phyloP scores from a whole-genome alignment of 805 yeast genomes.

The Saturnispora dispora region DNA sequence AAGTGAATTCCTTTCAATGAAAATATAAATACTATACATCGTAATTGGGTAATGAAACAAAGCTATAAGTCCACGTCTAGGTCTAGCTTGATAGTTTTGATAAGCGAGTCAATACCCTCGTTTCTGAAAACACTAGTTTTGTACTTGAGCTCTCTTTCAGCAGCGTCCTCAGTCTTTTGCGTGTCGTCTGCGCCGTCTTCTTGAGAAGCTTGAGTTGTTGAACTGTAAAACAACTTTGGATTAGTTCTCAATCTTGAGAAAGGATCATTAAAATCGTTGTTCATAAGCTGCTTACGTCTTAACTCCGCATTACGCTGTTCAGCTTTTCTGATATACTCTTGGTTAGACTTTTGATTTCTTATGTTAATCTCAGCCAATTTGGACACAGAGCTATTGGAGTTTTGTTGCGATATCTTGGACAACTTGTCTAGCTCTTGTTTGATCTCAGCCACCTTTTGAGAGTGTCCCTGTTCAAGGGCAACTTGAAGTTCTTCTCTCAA shows the following conservation, averaged over 20 bases:
- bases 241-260: constrained; percentile 84
- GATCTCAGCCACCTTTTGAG: constrained; percentile 38
- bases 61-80: constrained; percentile 17
- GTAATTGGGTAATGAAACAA: background rate
- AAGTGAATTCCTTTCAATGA: background rate
- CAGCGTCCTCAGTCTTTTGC: constrained; percentile 34
- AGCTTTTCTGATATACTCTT: constrained; percentile 67
- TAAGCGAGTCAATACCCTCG: constrained; percentile 26
- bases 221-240: constrained; percentile 70
- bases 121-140: constrained; percentile 25
- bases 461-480: constrained; percentile 53
- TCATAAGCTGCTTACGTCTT: constrained; percentile 38
- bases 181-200: constrained; percentile 40
- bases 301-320: constrained; percentile 56
- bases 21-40: background rate
- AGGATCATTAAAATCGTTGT: constrained; percentile 50
- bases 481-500: constrained; percentile 66
- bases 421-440: constrained; percentile 14
- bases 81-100: constrained; percentile 23
- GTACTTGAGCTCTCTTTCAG: constrained; percentile 29
- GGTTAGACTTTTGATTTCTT: constrained; percentile 77
- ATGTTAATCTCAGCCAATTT: constrained; percentile 68
- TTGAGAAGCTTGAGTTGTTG: constrained; percentile 39
- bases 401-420: constrained; percentile 6
- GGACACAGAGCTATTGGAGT: constrained; percentile 19